Evolutionary conservation across 2,329 filamentous ascomycete species (phyloP).

Genomic region (Sordariomycetes sp.): DNA sequence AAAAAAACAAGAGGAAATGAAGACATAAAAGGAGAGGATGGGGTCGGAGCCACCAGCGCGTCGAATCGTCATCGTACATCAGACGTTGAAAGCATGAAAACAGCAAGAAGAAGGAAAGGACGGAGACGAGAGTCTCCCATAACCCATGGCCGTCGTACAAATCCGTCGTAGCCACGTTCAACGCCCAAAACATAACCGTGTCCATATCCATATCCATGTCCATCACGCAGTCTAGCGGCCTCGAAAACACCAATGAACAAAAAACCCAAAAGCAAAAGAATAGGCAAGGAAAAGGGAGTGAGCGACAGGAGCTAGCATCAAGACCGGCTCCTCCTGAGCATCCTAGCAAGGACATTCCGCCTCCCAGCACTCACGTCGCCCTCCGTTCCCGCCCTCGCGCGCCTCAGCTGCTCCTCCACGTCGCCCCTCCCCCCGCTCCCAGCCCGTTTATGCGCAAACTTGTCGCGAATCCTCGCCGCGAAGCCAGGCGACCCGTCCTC

Average conservation of each 20-base stretch:
- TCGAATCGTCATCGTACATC: neutral
- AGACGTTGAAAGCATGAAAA: neutral
- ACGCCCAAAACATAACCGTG: too few species aligned
- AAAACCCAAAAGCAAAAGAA: conserved; percentile 1
- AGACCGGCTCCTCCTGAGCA: conserved; percentile 3
- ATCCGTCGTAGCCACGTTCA: too few species aligned
- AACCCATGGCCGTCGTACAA: neutral
- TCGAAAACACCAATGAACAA: neutral
- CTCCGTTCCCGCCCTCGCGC: too few species aligned
- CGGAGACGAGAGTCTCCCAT: neutral
- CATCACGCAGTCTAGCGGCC: too few species aligned
- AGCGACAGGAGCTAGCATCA: neutral
- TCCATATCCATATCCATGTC: too few species aligned
- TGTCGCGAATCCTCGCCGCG: neutral
- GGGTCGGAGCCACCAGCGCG: too few species aligned
- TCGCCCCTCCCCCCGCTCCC: conserved; percentile 6
- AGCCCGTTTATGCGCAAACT: conserved; percentile 7
- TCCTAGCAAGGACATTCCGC: conserved; percentile 2
- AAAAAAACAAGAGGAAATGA: too few species aligned
- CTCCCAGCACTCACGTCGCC: conserved; percentile 3
- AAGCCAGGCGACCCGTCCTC: neutral
- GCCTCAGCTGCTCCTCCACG: too few species aligned
- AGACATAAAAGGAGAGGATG: neutral
- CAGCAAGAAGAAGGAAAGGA: neutral
- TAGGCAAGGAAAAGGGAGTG: neutral